phyloP scores from a whole-genome alignment of 73 alveolate genomes.

The Blepharisma stoltei region DNA sequence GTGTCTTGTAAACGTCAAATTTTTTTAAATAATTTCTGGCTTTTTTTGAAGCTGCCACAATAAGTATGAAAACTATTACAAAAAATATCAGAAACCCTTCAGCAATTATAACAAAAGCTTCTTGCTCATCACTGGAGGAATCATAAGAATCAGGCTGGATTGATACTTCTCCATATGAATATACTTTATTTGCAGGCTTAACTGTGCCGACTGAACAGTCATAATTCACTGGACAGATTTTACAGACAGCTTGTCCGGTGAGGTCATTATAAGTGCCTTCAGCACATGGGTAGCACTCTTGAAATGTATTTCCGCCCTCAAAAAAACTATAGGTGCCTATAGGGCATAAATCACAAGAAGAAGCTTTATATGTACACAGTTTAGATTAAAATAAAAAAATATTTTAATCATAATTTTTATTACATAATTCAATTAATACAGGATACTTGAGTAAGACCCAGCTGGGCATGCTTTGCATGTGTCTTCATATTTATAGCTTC shows the following conservation, averaged over 20 bases:
- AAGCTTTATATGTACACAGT: too few relatives aligned
- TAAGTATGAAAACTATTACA: neutral
- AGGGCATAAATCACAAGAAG: neutral
- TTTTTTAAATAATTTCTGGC: neutral
- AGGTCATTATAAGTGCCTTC: neutral
- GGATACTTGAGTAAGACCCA: too few relatives aligned
- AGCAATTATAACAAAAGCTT: neutral
- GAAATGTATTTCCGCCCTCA: neutral
- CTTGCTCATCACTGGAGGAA: neutral
- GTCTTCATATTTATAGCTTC: too few relatives aligned
- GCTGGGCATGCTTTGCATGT: too few relatives aligned
- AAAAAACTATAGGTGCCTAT: neutral
- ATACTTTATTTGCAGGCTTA: neutral
- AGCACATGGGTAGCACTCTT: neutral
- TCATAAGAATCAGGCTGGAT: neutral
- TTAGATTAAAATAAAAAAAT: too few relatives aligned
- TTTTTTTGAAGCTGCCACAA: neutral
- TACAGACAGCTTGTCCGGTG: neutral
- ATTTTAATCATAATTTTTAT: too few relatives aligned
- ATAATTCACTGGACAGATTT: neutral
- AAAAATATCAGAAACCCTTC: neutral
- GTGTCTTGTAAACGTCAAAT: neutral
- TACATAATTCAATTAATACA: too few relatives aligned
- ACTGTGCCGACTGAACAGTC: neutral
- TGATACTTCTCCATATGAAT: neutral